Base-by-base conservation (phyloP, 345 rosid genomes). In the Mangifera indica region DNA sequence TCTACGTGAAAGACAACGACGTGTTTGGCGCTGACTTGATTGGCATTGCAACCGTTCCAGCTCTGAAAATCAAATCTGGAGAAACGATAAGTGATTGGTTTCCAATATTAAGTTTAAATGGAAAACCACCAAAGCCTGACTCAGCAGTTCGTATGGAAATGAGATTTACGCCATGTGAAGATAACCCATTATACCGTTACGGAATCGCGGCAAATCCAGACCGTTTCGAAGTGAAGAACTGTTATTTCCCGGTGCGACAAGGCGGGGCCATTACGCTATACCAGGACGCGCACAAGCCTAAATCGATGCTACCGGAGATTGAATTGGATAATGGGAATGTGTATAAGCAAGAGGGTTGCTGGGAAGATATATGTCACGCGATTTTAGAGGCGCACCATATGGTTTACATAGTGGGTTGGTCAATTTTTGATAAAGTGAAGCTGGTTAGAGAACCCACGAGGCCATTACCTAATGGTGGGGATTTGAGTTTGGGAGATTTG, bases 361-460 rank as follows among this genome's bases (percentile, higher is more conserved):
- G 98, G 97, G 98, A 93, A 77, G 98, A 93, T 70, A 91, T 93
- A 0, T 93, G 97, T 52, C 91, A 91, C 34, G 87, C 97, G 1
- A 88, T 93, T 61, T 60, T 87, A 52, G 97, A 93, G 74, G 98
- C 98, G 14, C 98, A 91, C 49, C 95, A 91, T 72, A 18, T 93
- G 87, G 89, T 93, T 56, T 93, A 93, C 46, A 62, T 93, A 0
- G 81, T 77, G 7, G 98, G 97, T 2, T 93, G 98, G 97, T 93
- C 98, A n/a, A 26, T 93, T n/a, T 93, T 67, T 74, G 91, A 89
- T 46, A 79, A 82, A 75, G 90, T 93, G 69, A 89, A 78, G 81
- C 78, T 93, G 11, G 84, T 93, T 0, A 81, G 98, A 56, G 97
- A 91, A 71, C 87, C 86, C 7, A 83, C 85, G 15, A 76, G 65